These are phyloP conservation scores for Auricularia heimuer DNA, from an alignment of 768 basidiomycete species.

Conservation along the genomic window DNA sequence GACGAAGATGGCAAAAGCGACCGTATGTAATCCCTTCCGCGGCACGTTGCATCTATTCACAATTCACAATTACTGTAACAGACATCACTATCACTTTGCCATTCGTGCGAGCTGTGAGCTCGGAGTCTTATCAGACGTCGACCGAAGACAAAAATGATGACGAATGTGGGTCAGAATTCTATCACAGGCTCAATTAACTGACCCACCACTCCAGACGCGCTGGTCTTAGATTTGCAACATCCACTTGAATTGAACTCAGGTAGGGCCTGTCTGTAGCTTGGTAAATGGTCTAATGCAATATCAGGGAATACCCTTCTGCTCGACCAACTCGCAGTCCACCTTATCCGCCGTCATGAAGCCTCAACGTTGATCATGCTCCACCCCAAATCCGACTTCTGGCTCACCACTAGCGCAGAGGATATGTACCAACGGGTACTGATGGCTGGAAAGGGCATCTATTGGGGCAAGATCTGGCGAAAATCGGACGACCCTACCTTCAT, in stretches of 20 bases:
- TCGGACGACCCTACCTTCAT: constrained; percentile 8
- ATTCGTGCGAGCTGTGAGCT: constrained; percentile 15
- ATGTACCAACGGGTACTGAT: neutral
- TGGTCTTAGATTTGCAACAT: neutral
- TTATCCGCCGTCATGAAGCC: neutral
- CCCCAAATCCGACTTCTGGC: neutral
- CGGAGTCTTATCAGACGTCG: neutral
- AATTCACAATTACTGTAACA: constrained; percentile 23
- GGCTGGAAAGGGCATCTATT: neutral
- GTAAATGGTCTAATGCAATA: neutral
- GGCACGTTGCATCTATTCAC: too few relatives aligned
- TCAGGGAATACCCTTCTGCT: neutral
- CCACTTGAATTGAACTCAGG: neutral
- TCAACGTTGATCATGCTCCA: neutral
- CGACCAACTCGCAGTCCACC: neutral
- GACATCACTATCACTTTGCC: constrained; percentile 49
- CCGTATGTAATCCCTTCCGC: constrained; percentile 29
- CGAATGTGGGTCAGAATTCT: neutral
- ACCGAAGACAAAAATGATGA: neutral
- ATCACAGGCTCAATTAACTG: neutral
- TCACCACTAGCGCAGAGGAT: neutral
- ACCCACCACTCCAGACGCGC: neutral
- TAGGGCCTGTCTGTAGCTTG: neutral
- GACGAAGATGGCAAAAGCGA: constrained; percentile 32
- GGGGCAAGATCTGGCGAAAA: neutral